Percentiles rank a stretch among this genome's conserved stretches.
Evolutionary conservation across 2,329 filamentous ascomycete genomes (phyloP).

Genomic region (Achaetomium macrosporum): DNA sequence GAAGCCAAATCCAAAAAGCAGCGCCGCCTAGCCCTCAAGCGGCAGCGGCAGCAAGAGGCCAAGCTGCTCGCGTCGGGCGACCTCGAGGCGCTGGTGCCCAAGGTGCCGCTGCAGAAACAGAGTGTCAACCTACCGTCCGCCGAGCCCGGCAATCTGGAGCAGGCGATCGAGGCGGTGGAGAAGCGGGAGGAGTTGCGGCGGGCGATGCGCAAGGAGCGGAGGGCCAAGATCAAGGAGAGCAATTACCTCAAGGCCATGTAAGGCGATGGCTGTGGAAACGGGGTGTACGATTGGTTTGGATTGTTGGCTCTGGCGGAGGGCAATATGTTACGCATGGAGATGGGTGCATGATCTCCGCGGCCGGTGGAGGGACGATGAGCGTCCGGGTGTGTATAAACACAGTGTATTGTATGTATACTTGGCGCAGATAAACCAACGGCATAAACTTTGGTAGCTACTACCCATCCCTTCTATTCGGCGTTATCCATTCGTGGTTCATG

Average conservation of each 20-base stretch:
- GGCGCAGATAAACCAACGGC: constrained; percentile 4
- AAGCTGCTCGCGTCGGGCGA: constrained; percentile 59
- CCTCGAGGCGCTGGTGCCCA: constrained; percentile 57
- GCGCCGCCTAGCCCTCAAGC: constrained; percentile 63
- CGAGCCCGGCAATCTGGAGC: constrained; percentile 37
- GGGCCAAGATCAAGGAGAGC: constrained; percentile 72
- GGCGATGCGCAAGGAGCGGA: constrained; percentile 69
- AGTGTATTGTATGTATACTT: constrained; percentile 18
- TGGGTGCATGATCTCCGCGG: too few relatives aligned
- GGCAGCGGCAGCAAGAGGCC: constrained; percentile 51
- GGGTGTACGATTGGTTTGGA: neutral
- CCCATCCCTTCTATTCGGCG: too few relatives aligned
- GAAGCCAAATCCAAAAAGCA: constrained; percentile 81
- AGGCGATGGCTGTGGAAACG: constrained; percentile 15
- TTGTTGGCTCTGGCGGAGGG: neutral
- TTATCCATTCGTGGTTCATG: too few relatives aligned
- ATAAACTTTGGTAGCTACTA: neutral
- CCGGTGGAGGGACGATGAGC: neutral
- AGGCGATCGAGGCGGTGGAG: constrained; percentile 42
- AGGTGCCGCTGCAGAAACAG: constrained; percentile 72
- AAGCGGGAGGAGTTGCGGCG: constrained; percentile 59
- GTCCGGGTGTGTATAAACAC: constrained; percentile 12
- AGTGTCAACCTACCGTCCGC: constrained; percentile 63
- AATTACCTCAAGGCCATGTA: constrained; percentile 83
- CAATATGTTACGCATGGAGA: too few relatives aligned